These are phyloP conservation scores for Zea mays DNA, from an alignment of 176 grass and related monocot genomes.

Conservation along the genomic window Zm-B73-REFERENCE-NAM-5.0 NC_050097.1:126251501-126252000, in stretches of 20 bases:
- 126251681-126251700: neutral
- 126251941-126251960: constrained; percentile 1
- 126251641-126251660: neutral
- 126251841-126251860: neutral
- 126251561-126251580: neutral
- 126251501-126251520: no score
- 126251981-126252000: neutral
- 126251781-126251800: constrained; percentile 28
- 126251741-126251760: neutral
- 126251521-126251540: no score
- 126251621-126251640: neutral
- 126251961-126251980: neutral
- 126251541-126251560: neutral
- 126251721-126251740: neutral
- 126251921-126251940: constrained; percentile 12
- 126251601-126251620: neutral
- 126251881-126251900: neutral
- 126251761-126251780: constrained; percentile 21
- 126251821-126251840: neutral
- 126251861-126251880: neutral
- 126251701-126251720: neutral
- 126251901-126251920: neutral
- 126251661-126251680: neutral
- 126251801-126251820: constrained; percentile 11
- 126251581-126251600: neutral